Conservation (phyloP, 2,329 filamentous ascomycete species). For the Xylariaceae sp. region DNA sequence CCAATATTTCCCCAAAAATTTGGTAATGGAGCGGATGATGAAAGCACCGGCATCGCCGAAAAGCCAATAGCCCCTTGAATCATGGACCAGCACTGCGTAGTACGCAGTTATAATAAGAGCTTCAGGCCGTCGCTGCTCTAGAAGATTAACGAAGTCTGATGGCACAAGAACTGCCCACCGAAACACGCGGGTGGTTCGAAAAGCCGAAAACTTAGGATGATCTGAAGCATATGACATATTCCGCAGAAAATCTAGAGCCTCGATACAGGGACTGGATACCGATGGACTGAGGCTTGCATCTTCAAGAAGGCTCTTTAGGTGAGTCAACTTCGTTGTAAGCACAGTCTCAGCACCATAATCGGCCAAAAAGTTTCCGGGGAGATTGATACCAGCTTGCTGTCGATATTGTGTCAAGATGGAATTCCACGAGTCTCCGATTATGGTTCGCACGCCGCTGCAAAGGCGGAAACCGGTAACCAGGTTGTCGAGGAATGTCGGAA, state of each 20-base stretch:
- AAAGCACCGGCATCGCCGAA: slow-evolving; percentile 37
- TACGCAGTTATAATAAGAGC: slow-evolving; percentile 52
- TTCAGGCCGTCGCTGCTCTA: slow-evolving; percentile 47
- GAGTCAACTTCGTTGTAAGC: slow-evolving; percentile 5
- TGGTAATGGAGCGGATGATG: slow-evolving; percentile 31
- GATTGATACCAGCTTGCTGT: slow-evolving; percentile 5
- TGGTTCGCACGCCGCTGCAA: slow-evolving; percentile 28
- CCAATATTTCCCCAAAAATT: slow-evolving; percentile 35
- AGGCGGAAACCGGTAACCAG: slow-evolving; percentile 28
- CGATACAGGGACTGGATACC: background rate
- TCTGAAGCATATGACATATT: background rate
- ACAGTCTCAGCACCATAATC: background rate
- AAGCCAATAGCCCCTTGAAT: slow-evolving; percentile 43
- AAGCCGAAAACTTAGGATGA: background rate
- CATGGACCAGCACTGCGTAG: slow-evolving; percentile 49
- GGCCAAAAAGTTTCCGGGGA: background rate
- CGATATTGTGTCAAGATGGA: slow-evolving; percentile 12
- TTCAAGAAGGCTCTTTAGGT: background rate
- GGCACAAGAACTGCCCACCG: slow-evolving; percentile 30
- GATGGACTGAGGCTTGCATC: background rate
- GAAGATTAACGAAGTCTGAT: slow-evolving; percentile 41
- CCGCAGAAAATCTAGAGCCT: slow-evolving; percentile 5
- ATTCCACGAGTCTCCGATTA: slow-evolving; percentile 20
- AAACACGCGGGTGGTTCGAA: slow-evolving; percentile 9
- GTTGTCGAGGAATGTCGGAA: slow-evolving; percentile 24